Percentiles rank a stretch among this genome's conserved stretches.
Conservation (phyloP, 2,329 filamentous ascomycete species). For the Exophiala alcalophila region DNA sequence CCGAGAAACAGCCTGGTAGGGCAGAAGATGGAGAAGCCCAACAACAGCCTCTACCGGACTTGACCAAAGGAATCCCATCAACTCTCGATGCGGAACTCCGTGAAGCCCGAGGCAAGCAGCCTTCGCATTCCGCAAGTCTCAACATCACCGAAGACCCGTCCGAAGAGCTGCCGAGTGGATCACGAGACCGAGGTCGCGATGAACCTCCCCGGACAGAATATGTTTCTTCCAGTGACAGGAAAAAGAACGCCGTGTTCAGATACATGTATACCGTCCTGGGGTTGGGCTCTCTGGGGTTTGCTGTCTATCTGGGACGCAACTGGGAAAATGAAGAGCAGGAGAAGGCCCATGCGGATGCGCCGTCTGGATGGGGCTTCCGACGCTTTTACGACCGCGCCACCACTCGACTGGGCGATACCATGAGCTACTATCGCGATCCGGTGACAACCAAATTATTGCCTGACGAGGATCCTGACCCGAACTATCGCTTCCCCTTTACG, state of each 20-base stretch:
- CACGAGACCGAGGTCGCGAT: slow-evolving; percentile 57
- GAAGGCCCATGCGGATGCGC: slow-evolving; percentile 64
- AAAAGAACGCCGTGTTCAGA: slow-evolving; percentile 72
- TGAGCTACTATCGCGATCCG: slow-evolving; percentile 93
- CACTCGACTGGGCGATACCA: slow-evolving; percentile 69
- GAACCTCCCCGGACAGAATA: slow-evolving; percentile 75
- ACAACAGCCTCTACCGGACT: slow-evolving; percentile 73
- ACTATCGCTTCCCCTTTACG: slow-evolving; percentile 82
- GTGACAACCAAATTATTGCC: slow-evolving; percentile 89
- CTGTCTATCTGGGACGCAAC: slow-evolving; percentile 78
- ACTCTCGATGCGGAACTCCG: slow-evolving; percentile 76
- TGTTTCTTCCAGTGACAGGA: slow-evolving; percentile 83
- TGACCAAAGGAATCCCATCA: slow-evolving; percentile 92
- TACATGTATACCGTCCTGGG: slow-evolving; percentile 66
- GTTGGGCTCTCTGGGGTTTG: slow-evolving; percentile 54
- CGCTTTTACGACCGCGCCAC: slow-evolving; percentile 79
- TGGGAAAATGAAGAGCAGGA: slow-evolving; percentile 78
- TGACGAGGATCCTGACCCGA: slow-evolving; percentile 62
- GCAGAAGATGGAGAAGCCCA: slow-evolving; percentile 34
- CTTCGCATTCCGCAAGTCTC: slow-evolving; percentile 37
- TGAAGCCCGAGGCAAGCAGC: slow-evolving; percentile 41
- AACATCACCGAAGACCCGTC: slow-evolving; percentile 55
- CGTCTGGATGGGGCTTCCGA: slow-evolving; percentile 72
- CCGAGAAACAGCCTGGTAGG: slow-evolving; percentile 2
- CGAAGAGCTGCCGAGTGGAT: slow-evolving; percentile 48